Conservation (phyloP, 2,329 filamentous ascomycete genomes). For the Fusarium sp. region DNA sequence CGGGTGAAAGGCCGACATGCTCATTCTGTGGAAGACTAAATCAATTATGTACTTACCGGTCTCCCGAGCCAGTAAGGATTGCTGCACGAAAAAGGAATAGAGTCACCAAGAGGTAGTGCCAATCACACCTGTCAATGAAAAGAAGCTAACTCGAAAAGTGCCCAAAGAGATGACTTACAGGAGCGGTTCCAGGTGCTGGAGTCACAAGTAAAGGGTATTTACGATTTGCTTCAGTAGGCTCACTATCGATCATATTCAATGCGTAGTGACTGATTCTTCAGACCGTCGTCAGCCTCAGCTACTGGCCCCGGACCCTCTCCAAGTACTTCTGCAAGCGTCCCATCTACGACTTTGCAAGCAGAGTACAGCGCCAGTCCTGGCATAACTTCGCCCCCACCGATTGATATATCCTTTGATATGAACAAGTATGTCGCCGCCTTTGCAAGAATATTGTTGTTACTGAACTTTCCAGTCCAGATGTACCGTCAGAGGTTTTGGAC, state of each 20-base stretch:
- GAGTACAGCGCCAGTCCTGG: neutral
- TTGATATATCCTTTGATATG: neutral
- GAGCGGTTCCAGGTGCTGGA: neutral
- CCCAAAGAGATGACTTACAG: neutral
- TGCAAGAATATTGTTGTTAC: fast-evolving
- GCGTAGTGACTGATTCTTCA: neutral
- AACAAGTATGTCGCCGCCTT: neutral
- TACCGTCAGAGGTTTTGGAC: neutral
- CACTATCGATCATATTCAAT: fast-evolving
- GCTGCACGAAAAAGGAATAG: neutral
- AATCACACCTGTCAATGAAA: fast-evolving
- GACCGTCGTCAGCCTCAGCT: neutral
- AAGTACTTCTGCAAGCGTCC: neutral
- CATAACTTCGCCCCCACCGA: neutral
- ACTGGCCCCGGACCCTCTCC: neutral
- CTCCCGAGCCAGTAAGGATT: neutral
- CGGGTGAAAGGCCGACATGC: neutral
- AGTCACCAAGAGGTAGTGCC: neutral
- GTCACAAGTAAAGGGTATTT: neutral
- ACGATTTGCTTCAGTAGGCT: neutral
- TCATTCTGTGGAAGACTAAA: conserved; percentile 1
- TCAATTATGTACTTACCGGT: neutral
- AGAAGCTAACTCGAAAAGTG: neutral
- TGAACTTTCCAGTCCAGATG: neutral
- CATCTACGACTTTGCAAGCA: neutral